Evolutionary conservation across 306 rosid genomes (phyloP).

Genomic region (Fragaria nilgerrensis): DNA sequence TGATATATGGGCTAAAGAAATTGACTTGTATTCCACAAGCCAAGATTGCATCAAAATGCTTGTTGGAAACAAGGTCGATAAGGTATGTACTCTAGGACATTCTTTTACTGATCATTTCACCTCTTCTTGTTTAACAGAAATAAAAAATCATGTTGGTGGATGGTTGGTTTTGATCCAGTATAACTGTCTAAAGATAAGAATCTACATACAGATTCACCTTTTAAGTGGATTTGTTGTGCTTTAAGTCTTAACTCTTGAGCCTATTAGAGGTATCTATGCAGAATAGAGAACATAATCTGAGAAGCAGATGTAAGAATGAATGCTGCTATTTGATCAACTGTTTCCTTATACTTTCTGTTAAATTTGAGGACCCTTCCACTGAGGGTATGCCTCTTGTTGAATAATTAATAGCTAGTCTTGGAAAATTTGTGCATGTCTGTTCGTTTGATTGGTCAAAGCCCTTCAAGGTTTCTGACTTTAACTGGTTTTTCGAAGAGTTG

Average conservation of each 20-base stretch:
- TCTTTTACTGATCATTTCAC: background rate
- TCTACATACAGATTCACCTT: background rate
- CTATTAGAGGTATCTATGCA: background rate
- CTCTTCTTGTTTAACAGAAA: too few relatives aligned
- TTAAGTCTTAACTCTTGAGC: background rate
- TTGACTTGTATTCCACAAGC: constrained; percentile 68
- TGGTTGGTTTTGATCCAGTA: background rate
- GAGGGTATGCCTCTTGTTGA: background rate
- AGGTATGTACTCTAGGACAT: constrained; percentile 29
- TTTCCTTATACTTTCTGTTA: background rate
- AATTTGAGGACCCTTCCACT: background rate
- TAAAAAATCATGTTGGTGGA: background rate
- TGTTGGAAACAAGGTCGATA: constrained; percentile 78
- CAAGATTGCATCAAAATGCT: constrained; percentile 86
- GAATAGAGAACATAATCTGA: background rate
- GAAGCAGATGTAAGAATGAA: background rate
- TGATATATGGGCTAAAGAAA: constrained; percentile 86
- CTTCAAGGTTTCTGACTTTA: background rate
- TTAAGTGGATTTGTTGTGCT: background rate
- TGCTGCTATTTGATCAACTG: background rate
- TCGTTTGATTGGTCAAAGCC: background rate
- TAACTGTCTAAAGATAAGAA: background rate
- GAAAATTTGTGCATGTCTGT: background rate
- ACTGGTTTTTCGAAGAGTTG: background rate
- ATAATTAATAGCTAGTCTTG: background rate